A percentile compares a stretch with the other conserved stretches of the same genome.
Evolutionary conservation across 1,139 yeast species (phyloP).

Genomic region (Candida anutae): DNA sequence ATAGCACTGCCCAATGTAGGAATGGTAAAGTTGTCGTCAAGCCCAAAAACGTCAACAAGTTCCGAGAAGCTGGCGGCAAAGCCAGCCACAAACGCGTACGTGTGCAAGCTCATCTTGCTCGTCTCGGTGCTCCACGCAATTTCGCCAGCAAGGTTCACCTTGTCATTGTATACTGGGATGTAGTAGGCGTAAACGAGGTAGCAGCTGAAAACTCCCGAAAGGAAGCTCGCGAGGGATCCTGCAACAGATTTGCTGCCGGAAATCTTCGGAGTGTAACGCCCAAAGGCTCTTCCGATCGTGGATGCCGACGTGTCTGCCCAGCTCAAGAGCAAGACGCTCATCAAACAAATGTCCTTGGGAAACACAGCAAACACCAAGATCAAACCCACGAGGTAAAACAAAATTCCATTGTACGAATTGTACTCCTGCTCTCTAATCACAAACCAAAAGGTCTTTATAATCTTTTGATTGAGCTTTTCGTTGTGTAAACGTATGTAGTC

Average conservation of each 20-base stretch:
- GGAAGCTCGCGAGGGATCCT: conserved; percentile 80
- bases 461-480: conserved; percentile 51
- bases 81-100: conserved; percentile 60
- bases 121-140: conserved; percentile 57
- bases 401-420: conserved; percentile 65
- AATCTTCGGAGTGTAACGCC: conserved; percentile 75
- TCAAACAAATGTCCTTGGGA: conserved; percentile 74
- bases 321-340: conserved; percentile 72
- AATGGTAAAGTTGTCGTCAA: conserved; percentile 92
- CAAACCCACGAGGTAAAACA: conserved; percentile 79
- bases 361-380: conserved; percentile 58
- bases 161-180: conserved; percentile 46
- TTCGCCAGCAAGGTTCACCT: conserved; percentile 35
- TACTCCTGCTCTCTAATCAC: conserved; percentile 80
- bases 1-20: conserved; percentile 75
- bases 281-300: conserved; percentile 79
- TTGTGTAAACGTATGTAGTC: conserved; percentile 64
- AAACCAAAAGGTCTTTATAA: conserved; percentile 64
- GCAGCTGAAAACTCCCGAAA: conserved; percentile 61
- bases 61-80: conserved; percentile 80
- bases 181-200: conserved; percentile 64
- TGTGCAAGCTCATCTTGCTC: conserved; percentile 45
- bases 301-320: conserved; percentile 99
- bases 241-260: conserved; percentile 74
- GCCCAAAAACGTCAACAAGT: conserved; percentile 60